phyloP scores from a whole-genome alignment of 2,329 filamentous ascomycete species.

The Blumeria hordei region DNA sequence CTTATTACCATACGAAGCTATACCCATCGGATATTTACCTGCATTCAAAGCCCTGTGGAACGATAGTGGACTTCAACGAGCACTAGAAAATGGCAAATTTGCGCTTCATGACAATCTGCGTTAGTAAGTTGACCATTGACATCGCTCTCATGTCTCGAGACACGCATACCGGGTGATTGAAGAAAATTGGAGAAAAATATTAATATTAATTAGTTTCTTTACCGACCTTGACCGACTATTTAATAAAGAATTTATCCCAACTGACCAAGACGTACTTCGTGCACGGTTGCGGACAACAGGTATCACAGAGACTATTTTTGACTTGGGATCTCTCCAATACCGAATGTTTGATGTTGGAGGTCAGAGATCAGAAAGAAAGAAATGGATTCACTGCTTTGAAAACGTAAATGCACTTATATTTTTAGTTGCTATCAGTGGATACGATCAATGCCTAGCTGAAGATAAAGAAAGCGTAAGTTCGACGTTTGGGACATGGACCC shows the following conservation, averaged over 20 bases:
- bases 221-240: conserved; percentile 53
- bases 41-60: conserved; percentile 70
- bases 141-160: conserved; percentile 1
- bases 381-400: conserved; percentile 61
- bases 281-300: conserved; percentile 79
- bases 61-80: conserved; percentile 60
- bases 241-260: conserved; percentile 57
- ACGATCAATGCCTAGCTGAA: conserved; percentile 88
- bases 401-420: conserved; percentile 74
- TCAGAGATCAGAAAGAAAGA: conserved; percentile 51
- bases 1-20: conserved; percentile 55
- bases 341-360: conserved; percentile 70
- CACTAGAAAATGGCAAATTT: conserved; percentile 86
- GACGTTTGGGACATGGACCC: not conserved
- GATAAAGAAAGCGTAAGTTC: conserved; percentile 75
- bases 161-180: not conserved
- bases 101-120: conserved; percentile 84
- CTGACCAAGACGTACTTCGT: conserved; percentile 82
- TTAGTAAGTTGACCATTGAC: conserved; percentile 41
- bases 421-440: conserved; percentile 83
- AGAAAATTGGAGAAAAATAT: conserved; percentile 1
- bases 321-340: conserved; percentile 76
- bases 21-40: conserved; percentile 53
- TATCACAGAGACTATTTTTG: conserved; percentile 87
- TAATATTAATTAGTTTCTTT: conserved; percentile 44